Percentiles rank a stretch among this genome's conserved stretches.
Evolutionary conservation across 129 eudicot genomes (phyloP).

Genomic region (Centrapalus pauciflorus): DNA sequence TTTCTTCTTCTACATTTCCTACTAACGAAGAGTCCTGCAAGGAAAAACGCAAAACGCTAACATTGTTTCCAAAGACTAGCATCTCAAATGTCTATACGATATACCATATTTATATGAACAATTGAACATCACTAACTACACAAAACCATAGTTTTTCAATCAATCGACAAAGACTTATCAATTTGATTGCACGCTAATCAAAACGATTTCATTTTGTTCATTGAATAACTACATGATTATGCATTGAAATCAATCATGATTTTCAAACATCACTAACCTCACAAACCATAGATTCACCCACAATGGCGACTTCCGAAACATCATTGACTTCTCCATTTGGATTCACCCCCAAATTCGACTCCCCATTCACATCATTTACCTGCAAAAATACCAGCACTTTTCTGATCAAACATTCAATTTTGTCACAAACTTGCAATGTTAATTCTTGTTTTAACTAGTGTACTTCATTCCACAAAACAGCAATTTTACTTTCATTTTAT

Average conservation of each 20-base stretch:
- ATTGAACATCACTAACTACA: not conserved
- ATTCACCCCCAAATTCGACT: conserved; percentile 4
- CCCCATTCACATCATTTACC: conserved; percentile 23
- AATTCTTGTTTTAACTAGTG: too few relatives aligned
- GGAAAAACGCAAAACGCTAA: not conserved
- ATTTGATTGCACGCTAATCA: not conserved
- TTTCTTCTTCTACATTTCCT: conserved; percentile 22
- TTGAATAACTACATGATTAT: not conserved
- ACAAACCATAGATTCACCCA: conserved; percentile 33
- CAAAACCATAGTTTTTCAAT: not conserved
- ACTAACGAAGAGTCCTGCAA: conserved; percentile 22
- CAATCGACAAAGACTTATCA: not conserved
- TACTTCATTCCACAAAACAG: too few relatives aligned
- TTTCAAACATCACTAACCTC: conserved; percentile 38
- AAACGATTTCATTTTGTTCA: not conserved
- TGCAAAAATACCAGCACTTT: conserved; percentile 10
- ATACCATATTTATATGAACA: not conserved
- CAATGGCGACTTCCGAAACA: conserved; percentile 12
- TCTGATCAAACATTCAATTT: not conserved
- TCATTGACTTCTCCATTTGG: conserved; percentile 12
- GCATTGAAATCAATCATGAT: not conserved
- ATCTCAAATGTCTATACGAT: not conserved
- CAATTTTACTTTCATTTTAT: too few relatives aligned
- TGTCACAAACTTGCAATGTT: too few relatives aligned
- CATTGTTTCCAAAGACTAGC: not conserved